These are phyloP conservation scores for Lepraria neglecta DNA, from an alignment of 495 filamentous ascomycete species.

Conservation along the genomic window DNA sequence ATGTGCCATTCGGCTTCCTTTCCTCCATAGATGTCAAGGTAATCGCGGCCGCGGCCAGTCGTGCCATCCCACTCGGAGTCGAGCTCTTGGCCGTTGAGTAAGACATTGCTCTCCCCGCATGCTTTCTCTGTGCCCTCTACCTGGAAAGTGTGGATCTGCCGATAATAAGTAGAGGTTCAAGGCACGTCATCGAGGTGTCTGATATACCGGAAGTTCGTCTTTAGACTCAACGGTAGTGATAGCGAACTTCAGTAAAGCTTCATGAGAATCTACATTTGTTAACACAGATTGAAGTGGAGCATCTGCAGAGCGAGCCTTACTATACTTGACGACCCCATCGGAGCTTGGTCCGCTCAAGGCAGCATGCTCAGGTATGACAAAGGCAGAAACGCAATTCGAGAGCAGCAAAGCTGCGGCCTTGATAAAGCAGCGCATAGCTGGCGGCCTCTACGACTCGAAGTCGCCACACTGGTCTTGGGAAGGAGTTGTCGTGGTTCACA, in stretches of 20 bases:
- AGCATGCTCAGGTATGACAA: conserved; percentile 23
- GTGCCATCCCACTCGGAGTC: conserved; percentile 32
- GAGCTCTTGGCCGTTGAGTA: conserved; percentile 35
- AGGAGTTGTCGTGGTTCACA: conserved; percentile 22
- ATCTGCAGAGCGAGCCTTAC: conserved; percentile 9
- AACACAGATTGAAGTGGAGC: too few species aligned
- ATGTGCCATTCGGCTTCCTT: conserved; percentile 41
- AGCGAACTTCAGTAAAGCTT: conserved; percentile 19
- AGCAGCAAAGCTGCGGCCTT: conserved; percentile 31
- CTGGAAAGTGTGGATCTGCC: conserved; percentile 30
- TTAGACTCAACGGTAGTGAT: conserved; percentile 13
- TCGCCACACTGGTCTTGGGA: conserved; percentile 17
- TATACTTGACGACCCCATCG: conserved; percentile 20
- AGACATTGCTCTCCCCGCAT: conserved; percentile 36
- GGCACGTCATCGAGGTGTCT: conserved; percentile 3
- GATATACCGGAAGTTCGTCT: conserved; percentile 20
- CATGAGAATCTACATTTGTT: conserved; percentile 18
- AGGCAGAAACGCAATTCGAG: conserved; percentile 17
- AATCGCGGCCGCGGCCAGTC: conserved; percentile 33
- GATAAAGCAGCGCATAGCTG: conserved; percentile 26
- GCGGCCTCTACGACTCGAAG: conserved; percentile 21
- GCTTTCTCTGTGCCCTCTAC: conserved; percentile 26
- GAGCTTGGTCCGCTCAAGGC: conserved; percentile 10
- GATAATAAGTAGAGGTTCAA: conserved; percentile 20
- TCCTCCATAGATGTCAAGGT: conserved; percentile 31